phyloP scores from a whole-genome alignment of 148 eudicot genomes.

The Arctostaphylos glauca region DNA sequence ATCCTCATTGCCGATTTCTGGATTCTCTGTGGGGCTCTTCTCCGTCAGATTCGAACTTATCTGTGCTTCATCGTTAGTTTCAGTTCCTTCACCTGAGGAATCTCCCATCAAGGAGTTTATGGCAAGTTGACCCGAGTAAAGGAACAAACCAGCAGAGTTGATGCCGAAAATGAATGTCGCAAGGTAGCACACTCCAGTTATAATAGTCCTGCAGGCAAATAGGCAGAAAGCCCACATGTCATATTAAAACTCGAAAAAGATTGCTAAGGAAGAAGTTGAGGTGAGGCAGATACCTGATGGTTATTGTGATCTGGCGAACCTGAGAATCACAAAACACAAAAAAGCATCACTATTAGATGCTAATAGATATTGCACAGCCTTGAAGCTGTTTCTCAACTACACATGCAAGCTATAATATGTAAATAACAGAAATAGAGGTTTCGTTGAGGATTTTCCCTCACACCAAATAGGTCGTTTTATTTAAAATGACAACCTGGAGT shows the following conservation, averaged over 20 bases:
- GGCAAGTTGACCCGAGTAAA: slow-evolving; percentile 78
- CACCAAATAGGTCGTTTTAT: not conserved
- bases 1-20: slow-evolving; percentile 35
- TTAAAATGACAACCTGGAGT: not conserved
- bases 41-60: slow-evolving; percentile 29
- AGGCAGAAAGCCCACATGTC: slow-evolving; percentile 5
- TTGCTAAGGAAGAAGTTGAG: not conserved
- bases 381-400: not conserved
- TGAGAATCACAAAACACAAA: slow-evolving; percentile 38
- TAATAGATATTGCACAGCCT: not conserved
- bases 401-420: not conserved
- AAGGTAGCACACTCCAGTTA: slow-evolving; percentile 87
- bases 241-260: not conserved
- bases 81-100: slow-evolving; percentile 27
- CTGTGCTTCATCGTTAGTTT: slow-evolving; percentile 24
- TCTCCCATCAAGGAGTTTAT: slow-evolving; percentile 57
- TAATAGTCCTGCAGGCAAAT: slow-evolving; percentile 69
- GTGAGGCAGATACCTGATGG: slow-evolving; percentile 57
- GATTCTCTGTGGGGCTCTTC: slow-evolving; percentile 26
- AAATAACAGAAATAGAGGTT: not conserved
- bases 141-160: slow-evolving; percentile 68
- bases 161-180: slow-evolving; percentile 89
- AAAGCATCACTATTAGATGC: not conserved
- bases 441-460: not conserved
- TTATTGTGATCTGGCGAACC: slow-evolving; percentile 97